phyloP scores from a whole-genome alignment of 768 basidiomycete species.

The Sutorius australiensis region DNA sequence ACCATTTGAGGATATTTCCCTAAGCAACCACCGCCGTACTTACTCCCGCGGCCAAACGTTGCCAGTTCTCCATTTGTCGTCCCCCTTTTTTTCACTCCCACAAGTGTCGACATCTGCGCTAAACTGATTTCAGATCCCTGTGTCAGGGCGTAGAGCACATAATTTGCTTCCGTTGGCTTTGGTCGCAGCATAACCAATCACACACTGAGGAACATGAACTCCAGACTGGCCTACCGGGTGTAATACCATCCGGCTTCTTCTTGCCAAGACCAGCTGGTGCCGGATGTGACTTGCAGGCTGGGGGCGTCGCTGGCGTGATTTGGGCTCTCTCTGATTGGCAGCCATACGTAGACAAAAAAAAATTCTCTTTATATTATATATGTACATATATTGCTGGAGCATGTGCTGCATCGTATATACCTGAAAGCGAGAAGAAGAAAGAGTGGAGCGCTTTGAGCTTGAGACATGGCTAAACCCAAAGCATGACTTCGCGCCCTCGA shows the following conservation, averaged over 20 bases:
- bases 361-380: background rate
- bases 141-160: background rate
- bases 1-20: conserved; percentile 14
- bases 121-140: background rate
- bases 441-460: background rate
- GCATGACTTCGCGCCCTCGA: background rate
- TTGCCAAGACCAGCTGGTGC: background rate
- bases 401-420: background rate
- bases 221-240: background rate
- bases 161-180: background rate
- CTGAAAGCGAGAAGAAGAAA: background rate
- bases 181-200: conserved; percentile 2
- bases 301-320: background rate
- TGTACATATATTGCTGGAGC: background rate
- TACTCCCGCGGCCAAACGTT: conserved; percentile 1
- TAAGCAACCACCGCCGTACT: background rate
- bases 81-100: conserved; percentile 15
- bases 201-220: background rate
- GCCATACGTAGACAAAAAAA: background rate
- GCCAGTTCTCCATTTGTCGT: conserved; percentile 11
- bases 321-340: background rate
- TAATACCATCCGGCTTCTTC: background rate
- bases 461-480: background rate
- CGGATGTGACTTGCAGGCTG: background rate
- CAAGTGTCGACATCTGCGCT: conserved; percentile 4